These are phyloP conservation scores for Erysimum cheiranthoides DNA, from an alignment of 345 rosid species.

Conservation along the genomic window DNA sequence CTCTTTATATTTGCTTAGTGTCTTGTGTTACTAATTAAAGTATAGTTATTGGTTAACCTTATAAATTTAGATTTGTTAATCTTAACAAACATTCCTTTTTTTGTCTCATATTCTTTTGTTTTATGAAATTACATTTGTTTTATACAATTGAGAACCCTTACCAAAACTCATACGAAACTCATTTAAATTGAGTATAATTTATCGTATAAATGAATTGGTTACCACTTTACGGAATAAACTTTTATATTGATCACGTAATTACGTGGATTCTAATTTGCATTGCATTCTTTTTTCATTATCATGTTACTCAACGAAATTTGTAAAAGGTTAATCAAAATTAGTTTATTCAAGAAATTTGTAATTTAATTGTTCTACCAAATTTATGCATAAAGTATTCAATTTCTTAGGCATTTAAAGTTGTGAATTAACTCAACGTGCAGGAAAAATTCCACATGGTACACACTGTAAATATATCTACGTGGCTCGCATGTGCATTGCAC, in stretches of 20 bases:
- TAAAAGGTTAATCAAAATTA: neutral
- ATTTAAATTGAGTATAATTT: neutral
- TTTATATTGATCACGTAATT: neutral
- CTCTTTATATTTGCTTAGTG: constrained; percentile 28
- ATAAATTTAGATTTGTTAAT: neutral
- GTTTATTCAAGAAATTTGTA: neutral
- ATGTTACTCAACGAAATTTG: neutral
- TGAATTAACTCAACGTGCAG: constrained; percentile 36
- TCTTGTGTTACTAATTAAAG: constrained; percentile 34
- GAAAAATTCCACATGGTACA: constrained; percentile 40
- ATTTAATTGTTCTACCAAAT: neutral
- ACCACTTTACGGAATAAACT: neutral
- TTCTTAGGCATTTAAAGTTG: constrained; percentile 6
- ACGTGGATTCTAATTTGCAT: neutral
- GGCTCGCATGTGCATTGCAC: constrained; percentile 48
- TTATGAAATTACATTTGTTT: neutral
- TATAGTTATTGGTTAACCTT: constrained; percentile 13
- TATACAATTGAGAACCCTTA: neutral
- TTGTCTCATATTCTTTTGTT: neutral
- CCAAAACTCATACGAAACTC: neutral
- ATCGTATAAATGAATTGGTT: neutral
- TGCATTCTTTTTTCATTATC: neutral
- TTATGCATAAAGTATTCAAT: neutral
- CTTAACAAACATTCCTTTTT: constrained; percentile 16
- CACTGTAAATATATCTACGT: constrained; percentile 41